These are phyloP conservation scores for Lycium ferocissimum DNA, from an alignment of 257 asterid genomes.

Conservation along the genomic window DNA sequence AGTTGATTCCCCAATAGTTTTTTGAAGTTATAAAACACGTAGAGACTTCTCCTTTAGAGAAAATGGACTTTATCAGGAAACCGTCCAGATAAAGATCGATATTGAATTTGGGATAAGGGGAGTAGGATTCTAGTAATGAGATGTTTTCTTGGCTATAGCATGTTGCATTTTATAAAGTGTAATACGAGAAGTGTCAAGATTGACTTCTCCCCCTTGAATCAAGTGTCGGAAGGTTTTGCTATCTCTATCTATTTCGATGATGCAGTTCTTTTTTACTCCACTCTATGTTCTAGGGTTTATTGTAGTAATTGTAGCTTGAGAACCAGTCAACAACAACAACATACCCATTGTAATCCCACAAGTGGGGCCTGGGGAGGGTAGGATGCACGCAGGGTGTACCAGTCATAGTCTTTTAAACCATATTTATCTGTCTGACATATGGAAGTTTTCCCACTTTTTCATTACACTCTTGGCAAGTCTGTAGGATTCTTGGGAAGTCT, in stretches of 20 bases:
- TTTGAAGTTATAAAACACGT: neutral
- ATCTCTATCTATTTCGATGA: conserved; percentile 7
- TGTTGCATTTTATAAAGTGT: neutral
- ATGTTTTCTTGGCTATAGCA: neutral
- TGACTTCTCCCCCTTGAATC: neutral
- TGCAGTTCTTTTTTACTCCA: conserved; percentile 11
- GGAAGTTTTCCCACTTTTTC: neutral
- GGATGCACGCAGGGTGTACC: neutral
- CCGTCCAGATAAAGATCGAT: neutral
- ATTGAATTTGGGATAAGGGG: conserved; percentile 3
- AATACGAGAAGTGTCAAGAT: neutral
- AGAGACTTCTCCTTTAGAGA: neutral
- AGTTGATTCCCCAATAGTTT: neutral
- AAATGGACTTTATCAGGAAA: conserved; percentile 3
- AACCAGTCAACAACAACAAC: neutral
- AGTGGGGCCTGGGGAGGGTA: too few relatives aligned
- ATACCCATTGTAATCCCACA: too few relatives aligned
- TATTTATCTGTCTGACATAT: neutral
- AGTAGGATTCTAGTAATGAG: conserved; percentile 3
- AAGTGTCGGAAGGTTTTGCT: conserved; percentile 24
- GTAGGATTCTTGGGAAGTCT: conserved; percentile 8
- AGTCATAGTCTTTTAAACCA: neutral
- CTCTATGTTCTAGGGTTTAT: neutral
- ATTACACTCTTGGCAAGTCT: neutral
- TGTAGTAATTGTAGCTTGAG: neutral